Percentiles rank a stretch among this genome's conserved stretches.
These are phyloP conservation scores for Lactifluus rugatus DNA, from an alignment of 768 basidiomycete genomes.

Conservation along the genomic window DNA sequence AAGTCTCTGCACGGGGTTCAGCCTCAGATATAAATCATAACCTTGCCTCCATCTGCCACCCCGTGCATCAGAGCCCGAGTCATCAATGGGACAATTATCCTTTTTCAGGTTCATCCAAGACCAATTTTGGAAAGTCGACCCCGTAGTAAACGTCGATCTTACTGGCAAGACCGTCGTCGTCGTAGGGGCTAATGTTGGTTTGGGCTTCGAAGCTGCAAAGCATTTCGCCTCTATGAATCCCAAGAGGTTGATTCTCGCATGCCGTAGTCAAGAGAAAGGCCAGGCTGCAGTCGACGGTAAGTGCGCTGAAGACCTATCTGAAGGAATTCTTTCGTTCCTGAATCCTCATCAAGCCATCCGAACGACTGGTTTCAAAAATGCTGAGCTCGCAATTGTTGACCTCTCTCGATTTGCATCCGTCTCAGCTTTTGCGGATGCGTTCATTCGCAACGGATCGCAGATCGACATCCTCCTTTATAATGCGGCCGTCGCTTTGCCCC, in stretches of 20 bases:
- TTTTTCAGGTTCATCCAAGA: neutral
- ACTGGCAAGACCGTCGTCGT: conserved; percentile 19
- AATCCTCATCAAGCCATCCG: conserved; percentile 5
- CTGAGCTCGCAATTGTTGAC: conserved; percentile 21
- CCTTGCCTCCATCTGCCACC: neutral
- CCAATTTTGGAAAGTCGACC: neutral
- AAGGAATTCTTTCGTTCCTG: neutral
- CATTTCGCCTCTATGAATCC: conserved; percentile 19
- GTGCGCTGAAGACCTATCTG: neutral
- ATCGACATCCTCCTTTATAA: conserved; percentile 27
- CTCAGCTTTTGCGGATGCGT: conserved; percentile 20
- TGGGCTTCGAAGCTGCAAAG: conserved; percentile 18
- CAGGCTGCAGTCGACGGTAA: conserved; percentile 10
- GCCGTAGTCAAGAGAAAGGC: conserved; percentile 12
- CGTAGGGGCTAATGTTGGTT: conserved; percentile 18
- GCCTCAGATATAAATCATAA: no score
- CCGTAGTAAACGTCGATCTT: conserved; percentile 6
- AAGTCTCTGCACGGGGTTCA: no score
- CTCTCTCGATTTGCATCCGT: conserved; percentile 23
- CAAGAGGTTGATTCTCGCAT: conserved; percentile 12
- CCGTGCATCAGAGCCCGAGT: neutral
- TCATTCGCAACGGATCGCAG: conserved; percentile 20
- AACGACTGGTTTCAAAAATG: conserved; percentile 11
- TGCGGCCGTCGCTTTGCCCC: conserved; percentile 19
- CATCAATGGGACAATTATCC: conserved; percentile 5